Evolutionary conservation across 768 basidiomycete genomes (phyloP).

Genomic region (Lepiota subincarnata): DNA sequence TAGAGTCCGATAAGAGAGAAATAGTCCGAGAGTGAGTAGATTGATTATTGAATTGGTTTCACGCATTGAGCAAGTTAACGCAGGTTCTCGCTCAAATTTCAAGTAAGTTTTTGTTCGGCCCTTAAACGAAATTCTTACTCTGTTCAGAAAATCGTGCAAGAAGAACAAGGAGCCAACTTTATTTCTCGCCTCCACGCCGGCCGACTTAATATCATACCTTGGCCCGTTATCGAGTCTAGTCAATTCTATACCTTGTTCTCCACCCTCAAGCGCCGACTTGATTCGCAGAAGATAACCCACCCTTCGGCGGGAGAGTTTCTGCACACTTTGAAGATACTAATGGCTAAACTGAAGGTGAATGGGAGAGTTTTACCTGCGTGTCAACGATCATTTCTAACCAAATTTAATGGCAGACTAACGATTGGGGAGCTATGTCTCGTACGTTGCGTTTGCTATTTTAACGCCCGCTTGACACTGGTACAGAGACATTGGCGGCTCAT

Average conservation of each 20-base stretch:
- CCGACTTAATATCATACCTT: constrained; percentile 53
- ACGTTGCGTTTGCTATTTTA: constrained; percentile 17
- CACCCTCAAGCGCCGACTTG: constrained; percentile 40
- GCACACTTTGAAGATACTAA: constrained; percentile 54
- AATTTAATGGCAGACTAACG: constrained; percentile 44
- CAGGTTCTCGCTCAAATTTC: constrained; percentile 55
- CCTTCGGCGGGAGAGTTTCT: constrained; percentile 50
- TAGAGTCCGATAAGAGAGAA: constrained; percentile 56
- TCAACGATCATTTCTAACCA: not conserved
- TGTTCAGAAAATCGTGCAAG: constrained; percentile 51
- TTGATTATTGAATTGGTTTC: not conserved
- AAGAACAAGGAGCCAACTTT: constrained; percentile 59
- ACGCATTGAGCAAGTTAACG: not conserved
- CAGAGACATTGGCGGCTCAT: constrained; percentile 47
- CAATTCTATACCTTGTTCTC: constrained; percentile 58
- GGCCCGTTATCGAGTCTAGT: constrained; percentile 63
- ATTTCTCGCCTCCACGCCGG: constrained; percentile 57
- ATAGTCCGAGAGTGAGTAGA: constrained; percentile 51
- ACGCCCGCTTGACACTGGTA: not conserved
- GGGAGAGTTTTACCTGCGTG: not conserved
- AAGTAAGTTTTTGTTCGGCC: constrained; percentile 14
- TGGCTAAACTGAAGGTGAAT: constrained; percentile 62
- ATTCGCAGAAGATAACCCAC: constrained; percentile 47
- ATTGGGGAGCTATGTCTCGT: constrained; percentile 66
- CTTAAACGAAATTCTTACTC: not conserved